phyloP scores from a whole-genome alignment of 1,284 basidiomycete species.

The Hypsizygus ulmarius region DNA sequence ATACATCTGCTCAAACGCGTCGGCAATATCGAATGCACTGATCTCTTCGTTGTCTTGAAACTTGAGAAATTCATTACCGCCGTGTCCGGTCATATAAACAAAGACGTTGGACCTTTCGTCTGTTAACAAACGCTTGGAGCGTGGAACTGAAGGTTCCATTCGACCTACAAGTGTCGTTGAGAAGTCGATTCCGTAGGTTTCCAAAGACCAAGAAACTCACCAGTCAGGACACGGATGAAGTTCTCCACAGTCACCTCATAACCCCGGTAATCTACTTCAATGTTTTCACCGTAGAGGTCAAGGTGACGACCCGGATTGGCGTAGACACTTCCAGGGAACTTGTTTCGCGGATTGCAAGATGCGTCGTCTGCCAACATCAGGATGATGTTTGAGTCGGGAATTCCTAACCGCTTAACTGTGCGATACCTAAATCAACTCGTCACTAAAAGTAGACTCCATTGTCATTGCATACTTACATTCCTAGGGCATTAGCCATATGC shows the following conservation, averaged over 20 bases:
- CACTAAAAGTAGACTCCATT: background rate
- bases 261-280: slow-evolving; percentile 97
- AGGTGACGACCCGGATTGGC: slow-evolving; percentile 75
- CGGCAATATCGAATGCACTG: slow-evolving; percentile 92
- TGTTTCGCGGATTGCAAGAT: slow-evolving; percentile 92
- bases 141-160: slow-evolving; percentile 74
- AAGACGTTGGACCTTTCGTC: slow-evolving; percentile 95
- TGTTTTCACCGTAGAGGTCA: slow-evolving; percentile 94
- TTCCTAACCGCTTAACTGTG: slow-evolving; percentile 95
- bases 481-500: slow-evolving; percentile 98
- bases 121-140: slow-evolving; percentile 87
- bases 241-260: slow-evolving; percentile 98
- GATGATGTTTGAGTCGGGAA: slow-evolving; percentile 98
- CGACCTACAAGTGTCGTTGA: slow-evolving; percentile 51
- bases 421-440: slow-evolving; percentile 71
- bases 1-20: slow-evolving; percentile 98
- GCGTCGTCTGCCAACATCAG: slow-evolving; percentile 98
- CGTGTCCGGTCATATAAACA: slow-evolving; percentile 98
- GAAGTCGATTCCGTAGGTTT: too few relatives aligned
- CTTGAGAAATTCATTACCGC: slow-evolving; percentile 97
- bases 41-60: slow-evolving; percentile 99
- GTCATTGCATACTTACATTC: slow-evolving; percentile 62
- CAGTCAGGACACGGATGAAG: slow-evolving; percentile 88
- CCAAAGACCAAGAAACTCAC: too few relatives aligned
- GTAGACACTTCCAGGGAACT: slow-evolving; percentile 90